Conservation (phyloP, 345 rosid genomes). For the Arabis alpina region DNA sequence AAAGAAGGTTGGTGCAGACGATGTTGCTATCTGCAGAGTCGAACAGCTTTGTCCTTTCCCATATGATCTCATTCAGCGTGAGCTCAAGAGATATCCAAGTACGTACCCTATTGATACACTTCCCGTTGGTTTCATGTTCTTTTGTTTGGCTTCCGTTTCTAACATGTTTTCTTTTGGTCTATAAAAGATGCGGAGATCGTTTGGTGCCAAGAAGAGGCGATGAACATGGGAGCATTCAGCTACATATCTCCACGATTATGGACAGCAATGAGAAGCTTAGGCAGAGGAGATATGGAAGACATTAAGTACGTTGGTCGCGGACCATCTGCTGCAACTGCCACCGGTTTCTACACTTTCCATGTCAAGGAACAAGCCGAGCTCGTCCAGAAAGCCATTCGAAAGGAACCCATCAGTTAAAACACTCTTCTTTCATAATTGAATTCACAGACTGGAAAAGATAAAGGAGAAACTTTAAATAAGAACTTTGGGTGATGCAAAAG, state of each 20-base stretch:
- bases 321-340: conserved; percentile 79
- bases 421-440: neutral
- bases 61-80: conserved; percentile 77
- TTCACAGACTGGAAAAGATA: conserved; percentile 22
- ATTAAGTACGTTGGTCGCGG: conserved; percentile 72
- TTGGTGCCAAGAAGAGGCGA: conserved; percentile 89
- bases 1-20: conserved; percentile 50
- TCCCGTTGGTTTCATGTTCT: neutral
- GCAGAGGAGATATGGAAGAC: conserved; percentile 60
- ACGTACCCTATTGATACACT: conserved; percentile 20
- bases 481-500: conserved; percentile 35
- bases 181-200: conserved; percentile 65
- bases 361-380: conserved; percentile 63
- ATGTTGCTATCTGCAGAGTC: conserved; percentile 81
- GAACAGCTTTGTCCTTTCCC: conserved; percentile 88
- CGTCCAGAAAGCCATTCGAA: conserved; percentile 57
- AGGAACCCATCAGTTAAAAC: conserved; percentile 49
- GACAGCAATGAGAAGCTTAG: conserved; percentile 61
- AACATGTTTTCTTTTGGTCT: neutral
- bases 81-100: conserved; percentile 82
- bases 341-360: conserved; percentile 65
- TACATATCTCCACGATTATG: conserved; percentile 60
- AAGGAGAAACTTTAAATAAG: conserved; percentile 36
- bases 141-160: neutral
- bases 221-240: conserved; percentile 84